These are phyloP conservation scores for Favolaschia claudopus DNA, from an alignment of 768 basidiomycete genomes.

Conservation along the genomic window DNA sequence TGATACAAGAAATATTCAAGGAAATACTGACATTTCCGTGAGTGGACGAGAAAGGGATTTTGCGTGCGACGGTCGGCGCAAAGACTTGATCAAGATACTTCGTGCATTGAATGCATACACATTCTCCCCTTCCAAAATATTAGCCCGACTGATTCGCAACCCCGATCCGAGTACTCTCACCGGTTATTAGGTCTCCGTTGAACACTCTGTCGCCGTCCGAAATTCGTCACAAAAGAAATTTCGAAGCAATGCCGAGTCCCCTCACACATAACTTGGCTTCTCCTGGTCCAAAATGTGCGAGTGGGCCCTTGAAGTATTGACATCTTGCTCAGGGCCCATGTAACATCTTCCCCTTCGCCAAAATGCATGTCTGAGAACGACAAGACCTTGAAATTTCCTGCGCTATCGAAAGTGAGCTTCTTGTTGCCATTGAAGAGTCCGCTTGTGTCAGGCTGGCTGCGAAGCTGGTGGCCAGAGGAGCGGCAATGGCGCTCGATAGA, in stretches of 20 bases:
- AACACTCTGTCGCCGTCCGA: conserved; percentile 16
- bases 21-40: conserved; percentile 12
- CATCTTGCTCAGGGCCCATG: conserved; percentile 22
- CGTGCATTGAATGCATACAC: conserved; percentile 4
- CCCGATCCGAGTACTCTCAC: not conserved
- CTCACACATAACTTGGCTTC: conserved; percentile 24
- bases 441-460: conserved; percentile 10
- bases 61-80: conserved; percentile 5
- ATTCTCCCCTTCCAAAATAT: conserved; percentile 5
- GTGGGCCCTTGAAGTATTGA: conserved; percentile 13
- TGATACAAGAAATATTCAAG: not conserved
- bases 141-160: not conserved
- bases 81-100: conserved; percentile 11
- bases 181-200: conserved; percentile 27
- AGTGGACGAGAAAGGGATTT: conserved; percentile 12
- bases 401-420: conserved; percentile 23
- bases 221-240: not conserved
- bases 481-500: conserved; percentile 5
- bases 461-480: conserved; percentile 17
- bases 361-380: conserved; percentile 31
- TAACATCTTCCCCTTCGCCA: conserved; percentile 19
- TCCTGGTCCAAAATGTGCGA: conserved; percentile 14
- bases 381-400: conserved; percentile 26
- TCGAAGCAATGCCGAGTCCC: no score
- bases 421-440: not conserved